phyloP scores from a whole-genome alignment of 768 basidiomycete genomes.

The Pisolithus microcarpus region DNA sequence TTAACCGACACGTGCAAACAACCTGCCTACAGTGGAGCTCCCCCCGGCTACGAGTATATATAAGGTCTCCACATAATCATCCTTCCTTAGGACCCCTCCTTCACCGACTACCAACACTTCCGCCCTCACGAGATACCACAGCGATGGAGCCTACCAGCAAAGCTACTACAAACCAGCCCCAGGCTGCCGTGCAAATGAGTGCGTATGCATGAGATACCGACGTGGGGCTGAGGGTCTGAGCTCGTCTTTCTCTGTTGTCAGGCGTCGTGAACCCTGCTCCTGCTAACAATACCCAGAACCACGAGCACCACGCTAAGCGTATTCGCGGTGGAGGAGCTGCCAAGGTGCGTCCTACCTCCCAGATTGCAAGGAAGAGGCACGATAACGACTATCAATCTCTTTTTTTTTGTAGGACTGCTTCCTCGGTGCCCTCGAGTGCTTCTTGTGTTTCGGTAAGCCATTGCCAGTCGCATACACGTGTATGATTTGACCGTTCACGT shows the following conservation, averaged over 20 bases:
- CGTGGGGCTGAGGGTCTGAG: background rate
- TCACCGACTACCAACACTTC: background rate
- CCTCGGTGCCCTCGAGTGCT: constrained; percentile 53
- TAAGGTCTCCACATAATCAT: too few species aligned
- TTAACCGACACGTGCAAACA: too few species aligned
- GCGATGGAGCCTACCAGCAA: constrained; percentile 27
- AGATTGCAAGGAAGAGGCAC: background rate
- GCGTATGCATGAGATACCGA: constrained; percentile 18
- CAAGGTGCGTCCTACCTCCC: constrained; percentile 35
- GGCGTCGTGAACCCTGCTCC: constrained; percentile 42
- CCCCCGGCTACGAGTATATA: too few species aligned
- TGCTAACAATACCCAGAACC: constrained; percentile 29
- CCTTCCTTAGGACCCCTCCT: background rate
- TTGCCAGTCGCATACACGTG: background rate
- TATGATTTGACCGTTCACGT: background rate
- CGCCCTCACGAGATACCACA: constrained; percentile 18
- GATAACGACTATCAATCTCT: background rate
- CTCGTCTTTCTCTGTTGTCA: constrained; percentile 13
- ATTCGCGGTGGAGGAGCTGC: constrained; percentile 67
- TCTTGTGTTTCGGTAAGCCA: constrained; percentile 64
- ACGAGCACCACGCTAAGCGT: constrained; percentile 41
- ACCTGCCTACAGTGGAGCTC: too few species aligned
- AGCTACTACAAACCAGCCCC: constrained; percentile 46
- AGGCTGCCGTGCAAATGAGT: constrained; percentile 60
- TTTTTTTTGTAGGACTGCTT: constrained; percentile 53